phyloP scores from a whole-genome alignment of 768 basidiomycete genomes.

The Lentinula raphanica region DNA sequence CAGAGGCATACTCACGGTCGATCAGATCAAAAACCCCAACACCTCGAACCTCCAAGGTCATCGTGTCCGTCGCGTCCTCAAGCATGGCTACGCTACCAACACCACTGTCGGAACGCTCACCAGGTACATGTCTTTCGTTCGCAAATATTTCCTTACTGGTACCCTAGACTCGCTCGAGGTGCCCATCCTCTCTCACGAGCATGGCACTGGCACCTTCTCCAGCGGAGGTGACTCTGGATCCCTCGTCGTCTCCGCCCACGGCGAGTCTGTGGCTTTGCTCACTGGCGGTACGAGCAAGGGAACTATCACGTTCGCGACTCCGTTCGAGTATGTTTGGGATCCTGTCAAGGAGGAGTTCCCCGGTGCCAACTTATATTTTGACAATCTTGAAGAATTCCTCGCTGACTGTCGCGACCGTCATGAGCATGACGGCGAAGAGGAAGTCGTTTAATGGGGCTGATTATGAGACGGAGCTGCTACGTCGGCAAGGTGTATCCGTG shows the following conservation, averaged over 20 bases:
- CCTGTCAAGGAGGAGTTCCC: conserved; percentile 16
- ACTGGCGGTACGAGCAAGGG: conserved; percentile 21
- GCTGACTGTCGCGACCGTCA: too few species aligned
- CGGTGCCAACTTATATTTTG: conserved; percentile 17
- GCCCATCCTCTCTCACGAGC: conserved; percentile 21
- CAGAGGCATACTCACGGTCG: conserved; percentile 23
- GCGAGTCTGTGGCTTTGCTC: conserved; percentile 27
- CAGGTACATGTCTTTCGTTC: conserved; percentile 27
- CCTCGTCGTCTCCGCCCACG: conserved; percentile 23
- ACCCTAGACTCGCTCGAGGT: conserved; percentile 22
- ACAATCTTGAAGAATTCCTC: background rate
- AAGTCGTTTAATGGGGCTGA: too few species aligned
- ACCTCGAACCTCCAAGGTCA: conserved; percentile 24
- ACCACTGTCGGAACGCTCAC: conserved; percentile 32
- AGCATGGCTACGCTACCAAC: conserved; percentile 29
- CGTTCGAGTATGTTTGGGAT: conserved; percentile 28
- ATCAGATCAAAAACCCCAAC: conserved; percentile 24
- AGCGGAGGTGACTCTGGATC: conserved; percentile 33
- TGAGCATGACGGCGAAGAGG: too few species aligned
- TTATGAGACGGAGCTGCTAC: too few species aligned
- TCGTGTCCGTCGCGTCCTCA: conserved; percentile 29
- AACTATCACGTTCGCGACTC: conserved; percentile 28
- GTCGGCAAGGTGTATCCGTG: too few species aligned
- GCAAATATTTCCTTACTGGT: conserved; percentile 18
- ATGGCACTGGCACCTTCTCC: conserved; percentile 25